Percentiles rank a stretch among this genome's conserved stretches.
These are phyloP conservation scores for Leccinum arenicola DNA, from an alignment of 768 basidiomycete species.

Conservation along the genomic window DNA sequence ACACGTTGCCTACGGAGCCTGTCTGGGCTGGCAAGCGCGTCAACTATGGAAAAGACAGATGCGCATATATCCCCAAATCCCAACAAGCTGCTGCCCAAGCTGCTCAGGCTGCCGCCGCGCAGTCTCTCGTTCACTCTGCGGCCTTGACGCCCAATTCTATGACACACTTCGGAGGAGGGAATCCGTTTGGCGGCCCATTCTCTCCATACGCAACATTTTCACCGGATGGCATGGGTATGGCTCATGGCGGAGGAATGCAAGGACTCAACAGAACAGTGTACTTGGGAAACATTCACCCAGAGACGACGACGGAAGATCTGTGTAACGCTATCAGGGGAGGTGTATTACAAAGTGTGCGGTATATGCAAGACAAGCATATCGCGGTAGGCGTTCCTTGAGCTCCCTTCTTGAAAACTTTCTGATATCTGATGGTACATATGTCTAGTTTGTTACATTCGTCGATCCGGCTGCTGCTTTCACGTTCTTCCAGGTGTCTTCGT, in stretches of 20 bases:
- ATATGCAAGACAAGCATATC: conserved; percentile 97
- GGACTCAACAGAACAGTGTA: conserved; percentile 91
- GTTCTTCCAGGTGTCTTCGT: conserved; percentile 91
- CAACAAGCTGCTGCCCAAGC: conserved; percentile 87
- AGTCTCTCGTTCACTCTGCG: conserved; percentile 56
- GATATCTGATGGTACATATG: conserved; percentile 4
- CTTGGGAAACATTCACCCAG: conserved; percentile 94
- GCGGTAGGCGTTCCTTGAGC: conserved; percentile 55
- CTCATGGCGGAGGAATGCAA: conserved; percentile 36
- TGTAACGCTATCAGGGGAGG: conserved; percentile 98
- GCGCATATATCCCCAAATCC: conserved; percentile 95
- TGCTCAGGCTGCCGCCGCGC: conserved; percentile 83
- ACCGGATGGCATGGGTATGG: conserved; percentile 38
- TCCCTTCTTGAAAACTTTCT: neutral
- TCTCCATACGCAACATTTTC: conserved; percentile 53
- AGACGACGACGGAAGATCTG: conserved; percentile 90
- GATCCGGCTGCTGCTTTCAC: conserved; percentile 90
- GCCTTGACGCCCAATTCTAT: conserved; percentile 34
- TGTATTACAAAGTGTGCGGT: conserved; percentile 90
- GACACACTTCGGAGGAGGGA: conserved; percentile 29
- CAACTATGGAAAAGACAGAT: conserved; percentile 98
- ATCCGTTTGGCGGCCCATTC: conserved; percentile 36
- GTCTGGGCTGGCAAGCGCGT: conserved; percentile 95
- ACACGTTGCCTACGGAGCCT: conserved; percentile 86
- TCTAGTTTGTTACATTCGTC: conserved; percentile 92